These are phyloP conservation scores for Pachysandra terminalis DNA, from an alignment of 164 flowering plant species.

Conservation along the genomic window DNA sequence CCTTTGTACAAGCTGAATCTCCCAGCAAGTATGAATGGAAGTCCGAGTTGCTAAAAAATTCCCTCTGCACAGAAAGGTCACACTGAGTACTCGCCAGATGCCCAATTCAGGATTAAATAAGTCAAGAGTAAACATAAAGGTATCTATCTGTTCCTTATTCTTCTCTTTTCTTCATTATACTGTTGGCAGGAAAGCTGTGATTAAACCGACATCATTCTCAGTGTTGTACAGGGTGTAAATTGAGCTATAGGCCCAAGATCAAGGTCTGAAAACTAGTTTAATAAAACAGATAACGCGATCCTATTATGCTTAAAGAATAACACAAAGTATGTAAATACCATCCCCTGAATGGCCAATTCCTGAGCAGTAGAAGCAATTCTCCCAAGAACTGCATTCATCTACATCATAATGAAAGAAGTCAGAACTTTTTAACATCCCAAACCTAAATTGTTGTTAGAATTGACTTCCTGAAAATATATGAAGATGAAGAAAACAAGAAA, in stretches of 20 bases:
- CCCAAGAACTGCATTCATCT: constrained; percentile 98
- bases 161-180: no score
- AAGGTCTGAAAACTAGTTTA: background rate
- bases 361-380: constrained; percentile 82
- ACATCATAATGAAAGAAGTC: constrained; percentile 21
- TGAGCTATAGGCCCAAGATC: background rate
- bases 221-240: background rate
- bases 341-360: constrained; percentile 97
- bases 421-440: constrained; percentile 8
- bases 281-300: background rate
- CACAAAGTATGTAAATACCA: constrained; percentile 41
- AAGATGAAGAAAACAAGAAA: background rate
- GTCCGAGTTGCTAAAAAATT: constrained; percentile 81
- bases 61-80: constrained; percentile 57
- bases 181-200: background rate
- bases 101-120: background rate
- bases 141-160: background rate
- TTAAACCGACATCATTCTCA: background rate
- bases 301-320: background rate
- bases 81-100: constrained; percentile 1
- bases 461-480: background rate
- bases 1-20: constrained; percentile 83
- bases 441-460: background rate
- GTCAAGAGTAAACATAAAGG: no score
- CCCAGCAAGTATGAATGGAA: constrained; percentile 74